These are phyloP conservation scores for Penicillium occitanis DNA, from an alignment of 2,329 filamentous ascomycete species.

Conservation along the genomic window DNA sequence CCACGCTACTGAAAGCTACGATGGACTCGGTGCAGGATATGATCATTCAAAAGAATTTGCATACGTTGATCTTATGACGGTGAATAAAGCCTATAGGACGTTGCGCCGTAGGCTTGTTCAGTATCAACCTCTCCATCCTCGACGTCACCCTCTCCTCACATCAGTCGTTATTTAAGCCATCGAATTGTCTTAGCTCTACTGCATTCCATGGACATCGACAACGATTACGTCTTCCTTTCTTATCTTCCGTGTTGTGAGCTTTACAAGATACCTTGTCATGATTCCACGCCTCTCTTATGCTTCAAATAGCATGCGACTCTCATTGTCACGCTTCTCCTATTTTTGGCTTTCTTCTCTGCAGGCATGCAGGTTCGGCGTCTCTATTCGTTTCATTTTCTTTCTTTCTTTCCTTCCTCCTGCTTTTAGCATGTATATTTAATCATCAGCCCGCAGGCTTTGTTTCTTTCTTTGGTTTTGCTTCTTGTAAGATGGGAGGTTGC, in stretches of 20 bases:
- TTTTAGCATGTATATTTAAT: conserved; percentile 22
- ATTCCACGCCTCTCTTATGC: conserved; percentile 34
- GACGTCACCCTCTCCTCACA: background rate
- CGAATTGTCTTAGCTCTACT: conserved; percentile 1
- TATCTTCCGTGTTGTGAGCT: conserved; percentile 16
- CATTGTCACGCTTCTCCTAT: conserved; percentile 23
- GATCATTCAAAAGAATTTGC: conserved; percentile 81
- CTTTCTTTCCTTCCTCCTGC: background rate
- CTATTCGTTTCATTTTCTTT: background rate
- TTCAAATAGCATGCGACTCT: conserved; percentile 27
- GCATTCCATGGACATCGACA: background rate
- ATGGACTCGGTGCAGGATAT: conserved; percentile 86
- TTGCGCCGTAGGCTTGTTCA: background rate
- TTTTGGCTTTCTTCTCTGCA: conserved; percentile 19
- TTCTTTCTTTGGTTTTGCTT: conserved; percentile 8
- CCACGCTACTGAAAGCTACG: conserved; percentile 78
- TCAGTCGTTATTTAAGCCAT: background rate
- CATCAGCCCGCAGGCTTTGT: conserved; percentile 9
- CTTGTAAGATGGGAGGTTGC: background rate
- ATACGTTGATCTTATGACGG: conserved; percentile 69
- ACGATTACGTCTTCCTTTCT: background rate
- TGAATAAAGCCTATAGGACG: conserved; percentile 6
- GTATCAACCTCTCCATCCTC: background rate
- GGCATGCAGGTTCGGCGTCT: conserved; percentile 10
- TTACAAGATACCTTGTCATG: conserved; percentile 37